These are phyloP conservation scores for Chrysanthemum makinoi DNA, from an alignment of 129 eudicot species.

Conservation along the genomic window DNA sequence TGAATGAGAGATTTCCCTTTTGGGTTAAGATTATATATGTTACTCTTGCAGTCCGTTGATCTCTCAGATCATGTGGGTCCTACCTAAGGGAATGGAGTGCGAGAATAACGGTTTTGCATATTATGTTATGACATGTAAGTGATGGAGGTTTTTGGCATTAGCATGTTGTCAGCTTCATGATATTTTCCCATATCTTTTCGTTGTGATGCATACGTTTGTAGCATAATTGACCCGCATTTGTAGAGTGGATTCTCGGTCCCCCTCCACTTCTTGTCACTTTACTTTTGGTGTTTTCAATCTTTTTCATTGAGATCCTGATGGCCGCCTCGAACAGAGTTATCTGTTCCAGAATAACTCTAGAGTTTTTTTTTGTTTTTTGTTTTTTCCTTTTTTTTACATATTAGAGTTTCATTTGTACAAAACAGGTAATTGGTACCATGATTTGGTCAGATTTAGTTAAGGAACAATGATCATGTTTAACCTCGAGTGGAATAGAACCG, in stretches of 20 bases:
- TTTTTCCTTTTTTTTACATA: background rate
- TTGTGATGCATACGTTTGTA: constrained; percentile 20
- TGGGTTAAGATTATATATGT: background rate
- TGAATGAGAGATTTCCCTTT: too few species aligned
- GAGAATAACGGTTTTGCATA: constrained; percentile 19
- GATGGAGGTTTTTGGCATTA: constrained; percentile 24
- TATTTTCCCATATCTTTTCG: constrained; percentile 11
- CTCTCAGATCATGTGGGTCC: background rate
- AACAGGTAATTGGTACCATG: constrained; percentile 1
- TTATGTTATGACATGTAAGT: constrained; percentile 27
- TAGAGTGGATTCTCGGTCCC: constrained; percentile 62
- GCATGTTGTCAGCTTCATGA: constrained; percentile 28
- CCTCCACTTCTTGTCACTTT: constrained; percentile 36
- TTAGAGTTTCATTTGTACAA: constrained; percentile 5
- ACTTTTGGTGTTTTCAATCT: constrained; percentile 23
- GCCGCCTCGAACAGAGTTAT: constrained; percentile 21
- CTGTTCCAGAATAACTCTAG: constrained; percentile 15
- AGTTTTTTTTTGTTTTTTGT: background rate
- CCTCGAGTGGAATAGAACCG: constrained; percentile 21
- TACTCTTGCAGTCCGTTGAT: background rate
- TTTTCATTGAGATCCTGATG: constrained; percentile 18
- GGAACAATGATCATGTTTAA: constrained; percentile 16
- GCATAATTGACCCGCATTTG: constrained; percentile 42
- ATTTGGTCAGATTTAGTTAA: background rate
- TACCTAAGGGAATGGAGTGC: constrained; percentile 13